Percentiles rank a stretch among this genome's conserved stretches.
Conservation (phyloP, 352 stramenopile species). For the Phytopythium chamaehyphon region DNA sequence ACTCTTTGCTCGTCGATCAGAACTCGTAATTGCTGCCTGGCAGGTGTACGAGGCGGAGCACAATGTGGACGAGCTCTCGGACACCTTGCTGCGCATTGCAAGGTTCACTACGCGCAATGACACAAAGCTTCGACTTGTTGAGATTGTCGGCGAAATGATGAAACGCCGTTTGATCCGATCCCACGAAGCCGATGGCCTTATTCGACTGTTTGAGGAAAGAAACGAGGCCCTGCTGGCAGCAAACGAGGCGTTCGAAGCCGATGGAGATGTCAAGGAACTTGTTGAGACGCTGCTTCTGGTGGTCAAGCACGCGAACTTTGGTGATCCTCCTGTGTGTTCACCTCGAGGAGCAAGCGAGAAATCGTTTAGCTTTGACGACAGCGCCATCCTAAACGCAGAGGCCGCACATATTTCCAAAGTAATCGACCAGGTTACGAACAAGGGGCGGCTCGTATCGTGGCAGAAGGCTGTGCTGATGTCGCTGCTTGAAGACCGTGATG, state of each 20-base stretch:
- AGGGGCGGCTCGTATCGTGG: conserved; percentile 39
- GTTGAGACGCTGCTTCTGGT: conserved; percentile 78
- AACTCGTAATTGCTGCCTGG: conserved; percentile 48
- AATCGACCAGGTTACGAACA: conserved; percentile 29
- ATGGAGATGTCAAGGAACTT: conserved; percentile 69
- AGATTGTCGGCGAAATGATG: conserved; percentile 73
- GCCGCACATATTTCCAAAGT: conserved; percentile 21
- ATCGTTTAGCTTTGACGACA: neutral
- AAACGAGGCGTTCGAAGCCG: conserved; percentile 65
- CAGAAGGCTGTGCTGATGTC: conserved; percentile 59
- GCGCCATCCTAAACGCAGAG: conserved; percentile 11
- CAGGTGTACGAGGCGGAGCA: conserved; percentile 43
- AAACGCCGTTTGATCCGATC: conserved; percentile 35
- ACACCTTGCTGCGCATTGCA: conserved; percentile 48
- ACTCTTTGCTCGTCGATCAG: conserved; percentile 36
- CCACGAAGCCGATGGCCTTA: conserved; percentile 57
- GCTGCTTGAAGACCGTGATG: conserved; percentile 34
- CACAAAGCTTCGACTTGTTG: conserved; percentile 40
- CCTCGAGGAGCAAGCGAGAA: conserved; percentile 2
- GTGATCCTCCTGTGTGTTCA: conserved; percentile 3
- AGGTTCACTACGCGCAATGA: conserved; percentile 48
- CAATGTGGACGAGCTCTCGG: conserved; percentile 37
- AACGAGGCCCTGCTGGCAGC: conserved; percentile 74
- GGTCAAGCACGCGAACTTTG: conserved; percentile 77
- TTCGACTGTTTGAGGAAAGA: conserved; percentile 54